Conservation (phyloP, 345 rosid species). For the Salix dunnii region DNA sequence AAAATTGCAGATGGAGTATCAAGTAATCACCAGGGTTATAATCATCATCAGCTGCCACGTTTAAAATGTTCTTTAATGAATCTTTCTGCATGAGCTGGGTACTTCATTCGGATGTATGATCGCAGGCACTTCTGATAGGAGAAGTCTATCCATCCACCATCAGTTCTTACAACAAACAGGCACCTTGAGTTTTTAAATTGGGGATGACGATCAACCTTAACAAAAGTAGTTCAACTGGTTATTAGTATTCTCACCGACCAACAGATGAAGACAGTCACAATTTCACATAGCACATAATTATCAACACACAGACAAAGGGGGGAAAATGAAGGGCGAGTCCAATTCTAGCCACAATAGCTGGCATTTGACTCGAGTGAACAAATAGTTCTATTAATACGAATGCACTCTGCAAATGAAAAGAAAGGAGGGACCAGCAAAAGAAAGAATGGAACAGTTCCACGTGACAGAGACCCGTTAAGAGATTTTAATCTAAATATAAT, state of each 20-base stretch:
- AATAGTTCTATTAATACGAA: neutral
- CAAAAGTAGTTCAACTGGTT: constrained; percentile 2
- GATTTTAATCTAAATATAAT: neutral
- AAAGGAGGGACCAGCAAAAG: neutral
- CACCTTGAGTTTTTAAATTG: constrained; percentile 74
- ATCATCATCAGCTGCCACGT: constrained; percentile 43
- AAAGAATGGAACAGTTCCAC: neutral
- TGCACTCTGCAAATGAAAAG: neutral
- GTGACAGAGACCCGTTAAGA: neutral
- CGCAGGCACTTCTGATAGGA: constrained; percentile 91
- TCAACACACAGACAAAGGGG: neutral
- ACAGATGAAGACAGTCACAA: neutral
- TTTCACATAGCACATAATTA: neutral
- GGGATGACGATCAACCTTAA: constrained; percentile 90
- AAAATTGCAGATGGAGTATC: constrained; percentile 8
- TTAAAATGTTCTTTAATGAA: constrained; percentile 74
- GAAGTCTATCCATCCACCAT: constrained; percentile 94
- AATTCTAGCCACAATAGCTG: neutral
- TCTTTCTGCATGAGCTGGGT: constrained; percentile 69
- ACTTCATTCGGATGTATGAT: constrained; percentile 63
- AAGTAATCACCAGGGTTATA: neutral
- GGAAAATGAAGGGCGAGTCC: neutral
- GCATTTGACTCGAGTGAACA: neutral
- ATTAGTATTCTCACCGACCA: constrained; percentile 20
- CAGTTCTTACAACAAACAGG: constrained; percentile 85